Base-by-base conservation (phyloP, 2,329 filamentous ascomycete species). In the Calonectria henricotiae region DNA sequence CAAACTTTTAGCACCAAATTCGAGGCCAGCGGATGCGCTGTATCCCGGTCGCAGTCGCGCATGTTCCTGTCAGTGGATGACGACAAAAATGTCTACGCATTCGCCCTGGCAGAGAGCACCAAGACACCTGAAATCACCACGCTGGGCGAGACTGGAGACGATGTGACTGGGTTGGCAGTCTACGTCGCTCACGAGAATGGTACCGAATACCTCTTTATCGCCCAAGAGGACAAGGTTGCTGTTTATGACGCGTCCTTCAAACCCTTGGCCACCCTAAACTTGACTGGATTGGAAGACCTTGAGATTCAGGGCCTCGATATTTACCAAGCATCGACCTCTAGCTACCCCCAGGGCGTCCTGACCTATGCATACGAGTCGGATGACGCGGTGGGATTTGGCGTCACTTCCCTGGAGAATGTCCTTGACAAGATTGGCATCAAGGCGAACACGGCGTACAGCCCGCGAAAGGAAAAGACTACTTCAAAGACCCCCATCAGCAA, bases 1-100 rank as follows among this genome's bases (percentile, higher is more conserved):
- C 85, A 86, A 82, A 83, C 81, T 3, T 86, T 86, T 67, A 71
- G 79, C 0, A 78, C 82, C 0, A 80, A 80, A 0, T 80, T 85
- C 12, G 85, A 87, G 65, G 79, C 82, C 3, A 83, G 83, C 3
- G 82, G 83, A 0, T 87, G 85, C 62, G 82, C 84, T 5, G 80
- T 82, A 9, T 84, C 83, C 0, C 69, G 77, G 1, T 78, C 78
- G 1, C 76, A 79, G n/a, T 77, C 79, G 0, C 77, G 76, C 9
- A 79, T 87, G 58, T 85, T 83, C 69, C 81, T 86, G 12, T 81
- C 81, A 5, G 78, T 79, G 1, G 82, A 85, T 13, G 84, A 84
- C 20, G 78, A 79, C 65, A 76, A 80, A 8, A 72, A 68, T 0
- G 70, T 86, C 4, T 86, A 85, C 68, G 54, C 69, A 0, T 85